Evolutionary conservation across 2,329 filamentous ascomycete genomes (phyloP), one percentile per base, ranked within the genome.

Genomic region (Beauveria asiatica): DNA sequence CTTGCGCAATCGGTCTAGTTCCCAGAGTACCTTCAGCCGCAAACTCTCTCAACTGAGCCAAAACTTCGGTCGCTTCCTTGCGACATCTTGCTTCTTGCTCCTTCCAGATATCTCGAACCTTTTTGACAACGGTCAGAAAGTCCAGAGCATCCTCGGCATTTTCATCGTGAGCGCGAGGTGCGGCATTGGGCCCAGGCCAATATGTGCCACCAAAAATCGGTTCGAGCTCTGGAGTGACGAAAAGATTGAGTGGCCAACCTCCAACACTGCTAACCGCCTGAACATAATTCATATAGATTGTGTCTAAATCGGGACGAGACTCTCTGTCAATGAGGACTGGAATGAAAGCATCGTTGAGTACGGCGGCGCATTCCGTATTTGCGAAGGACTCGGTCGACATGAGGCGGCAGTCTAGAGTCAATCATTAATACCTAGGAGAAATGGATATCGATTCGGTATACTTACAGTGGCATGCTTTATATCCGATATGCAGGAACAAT

Each of bases 221-320:
- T 69, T 96, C 88, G 27, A 97, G 81, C 66, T 96, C 87, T 0
- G 94, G 92, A 0, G 94, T 99, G 33, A 97, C 81, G 71, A 99
- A 97, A n/a, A 96, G 87, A 69, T 97, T 97, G 62, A 97, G 76
- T 1, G 94, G 94, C 92, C 94, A 97, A 44, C 94, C 94, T 10
- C 92, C 93, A 1, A 84, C 87, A 21, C 89, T 92, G 61, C 89
- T 96, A 11, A 94, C 93, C 1, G 93, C 93, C 72, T 97, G 92
- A 45, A 96, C 88, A 73, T 96, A 99, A 76, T 96, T 96, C 91
- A 97, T 97, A 73, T 97, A 97, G 65, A 97, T 92, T 63, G 89
- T 86, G 70, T 99, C 94, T 64, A 97, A 85, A 70, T 97, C 92
- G 9, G 93, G 93, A 27, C 93, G 86, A 74, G 96, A 91, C 74